phyloP scores from a whole-genome alignment of 345 rosid species.

The Anacardium occidentale region DNA sequence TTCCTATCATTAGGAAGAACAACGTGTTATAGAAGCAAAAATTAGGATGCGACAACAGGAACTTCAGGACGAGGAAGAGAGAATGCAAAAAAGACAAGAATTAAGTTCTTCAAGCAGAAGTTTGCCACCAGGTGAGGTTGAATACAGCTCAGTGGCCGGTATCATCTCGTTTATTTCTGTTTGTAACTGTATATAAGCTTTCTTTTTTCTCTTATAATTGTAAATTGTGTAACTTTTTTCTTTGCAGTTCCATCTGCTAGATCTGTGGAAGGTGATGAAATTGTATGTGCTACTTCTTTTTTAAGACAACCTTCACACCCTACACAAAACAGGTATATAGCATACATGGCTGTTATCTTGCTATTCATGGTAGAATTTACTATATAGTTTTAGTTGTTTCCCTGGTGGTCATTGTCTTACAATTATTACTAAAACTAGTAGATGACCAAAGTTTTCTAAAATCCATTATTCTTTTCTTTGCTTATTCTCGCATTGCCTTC shows the following conservation, averaged over 20 bases:
- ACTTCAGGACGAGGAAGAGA: conserved; percentile 85
- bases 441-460: not conserved
- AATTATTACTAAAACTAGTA: not conserved
- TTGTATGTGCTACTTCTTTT: conserved; percentile 33
- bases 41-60: conserved; percentile 85
- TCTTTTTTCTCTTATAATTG: not conserved
- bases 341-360: not conserved
- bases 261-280: conserved; percentile 48
- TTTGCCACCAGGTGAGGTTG: conserved; percentile 51
- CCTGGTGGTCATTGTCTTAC: not conserved
- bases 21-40: conserved; percentile 93
- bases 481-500: not conserved
- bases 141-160: conserved; percentile 60
- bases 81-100: conserved; percentile 74
- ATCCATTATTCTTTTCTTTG: not conserved
- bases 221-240: conserved; percentile 1
- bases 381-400: not conserved
- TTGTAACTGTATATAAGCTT: conserved; percentile 1
- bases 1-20: conserved; percentile 71
- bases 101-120: conserved; percentile 57
- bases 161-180: conserved; percentile 7
- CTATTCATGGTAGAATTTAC: conserved; percentile 1
- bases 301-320: conserved; percentile 45
- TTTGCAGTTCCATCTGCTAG: conserved; percentile 51
- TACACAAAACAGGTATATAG: conserved; percentile 60